Percentiles rank a stretch among this genome's conserved stretches.
These are phyloP conservation scores for Cyclaneusma minus DNA, from an alignment of 2,329 filamentous ascomycete genomes.

Conservation along the genomic window DNA sequence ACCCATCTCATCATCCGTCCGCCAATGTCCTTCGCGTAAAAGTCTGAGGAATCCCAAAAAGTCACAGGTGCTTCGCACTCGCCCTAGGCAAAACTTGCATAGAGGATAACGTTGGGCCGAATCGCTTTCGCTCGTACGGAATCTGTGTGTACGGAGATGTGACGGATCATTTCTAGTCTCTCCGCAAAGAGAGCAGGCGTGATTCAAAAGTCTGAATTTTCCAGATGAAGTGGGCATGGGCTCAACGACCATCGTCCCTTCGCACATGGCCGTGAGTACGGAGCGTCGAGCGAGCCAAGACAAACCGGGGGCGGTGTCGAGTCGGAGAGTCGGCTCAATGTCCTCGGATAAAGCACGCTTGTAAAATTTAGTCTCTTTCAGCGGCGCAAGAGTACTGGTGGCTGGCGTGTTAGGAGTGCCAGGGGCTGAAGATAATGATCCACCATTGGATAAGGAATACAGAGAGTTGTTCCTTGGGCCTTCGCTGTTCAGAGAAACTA, in stretches of 20 bases:
- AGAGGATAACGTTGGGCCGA: slow-evolving; percentile 80
- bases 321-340: slow-evolving; percentile 80
- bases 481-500: no score
- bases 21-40: slow-evolving; percentile 84
- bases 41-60: slow-evolving; percentile 85
- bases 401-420: slow-evolving; percentile 42
- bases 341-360: slow-evolving; percentile 81
- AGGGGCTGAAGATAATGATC: slow-evolving; percentile 43
- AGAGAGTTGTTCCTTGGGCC: slow-evolving; percentile 18
- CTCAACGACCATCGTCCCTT: slow-evolving; percentile 79
- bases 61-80: slow-evolving; percentile 78
- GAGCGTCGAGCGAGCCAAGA: slow-evolving; percentile 86
- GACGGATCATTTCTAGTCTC: slow-evolving; percentile 57
- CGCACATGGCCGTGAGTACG: slow-evolving; percentile 68
- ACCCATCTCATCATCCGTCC: slow-evolving; percentile 66
- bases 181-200: slow-evolving; percentile 68
- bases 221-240: slow-evolving; percentile 50
- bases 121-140: slow-evolving; percentile 75
- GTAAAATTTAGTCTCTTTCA: slow-evolving; percentile 90
- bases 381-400: slow-evolving; percentile 36
- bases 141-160: slow-evolving; percentile 70
- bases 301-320: slow-evolving; percentile 78
- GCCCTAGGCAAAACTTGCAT: slow-evolving; percentile 72
- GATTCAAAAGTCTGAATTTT: slow-evolving; percentile 28
- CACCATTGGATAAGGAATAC: slow-evolving; percentile 38